Evolutionary conservation across 1,284 basidiomycete species (phyloP).

Genomic region (Cryptococcus jaspeensis): DNA sequence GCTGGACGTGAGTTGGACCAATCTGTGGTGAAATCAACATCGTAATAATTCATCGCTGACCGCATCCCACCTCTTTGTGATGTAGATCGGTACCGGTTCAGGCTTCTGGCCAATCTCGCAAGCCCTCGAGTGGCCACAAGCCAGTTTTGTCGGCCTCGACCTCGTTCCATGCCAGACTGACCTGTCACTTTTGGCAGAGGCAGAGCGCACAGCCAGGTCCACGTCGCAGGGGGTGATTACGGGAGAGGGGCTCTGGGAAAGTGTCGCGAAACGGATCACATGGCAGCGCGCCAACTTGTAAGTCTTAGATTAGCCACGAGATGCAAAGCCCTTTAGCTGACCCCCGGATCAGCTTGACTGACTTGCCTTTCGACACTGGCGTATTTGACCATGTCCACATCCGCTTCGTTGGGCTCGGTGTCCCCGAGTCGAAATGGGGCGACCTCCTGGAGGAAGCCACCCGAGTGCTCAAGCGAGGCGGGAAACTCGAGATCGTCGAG

Average conservation of each 20-base stretch:
- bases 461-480: constrained; percentile 45
- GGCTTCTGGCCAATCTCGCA: constrained; percentile 49
- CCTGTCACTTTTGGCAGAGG: constrained; percentile 23
- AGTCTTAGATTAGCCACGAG: constrained; percentile 13
- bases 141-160: constrained; percentile 46
- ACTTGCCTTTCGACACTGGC: constrained; percentile 46
- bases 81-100: constrained; percentile 46
- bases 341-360: constrained; percentile 30
- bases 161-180: constrained; percentile 42
- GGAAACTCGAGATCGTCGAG: constrained; percentile 51
- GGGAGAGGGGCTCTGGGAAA: constrained; percentile 37
- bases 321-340: not conserved
- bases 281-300: constrained; percentile 49
- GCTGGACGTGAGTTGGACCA: constrained; percentile 40
- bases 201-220: constrained; percentile 24
- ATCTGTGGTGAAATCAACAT: too few species aligned
- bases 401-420: constrained; percentile 46
- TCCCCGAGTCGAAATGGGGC: constrained; percentile 46
- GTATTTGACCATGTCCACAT: constrained; percentile 50
- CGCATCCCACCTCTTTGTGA: not conserved
- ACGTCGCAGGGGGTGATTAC: constrained; percentile 13
- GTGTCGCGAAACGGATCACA: constrained; percentile 33
- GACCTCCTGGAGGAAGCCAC: constrained; percentile 45
- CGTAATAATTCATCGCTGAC: not conserved
- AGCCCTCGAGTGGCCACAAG: constrained; percentile 39